Percentiles rank a stretch among this genome's conserved stretches.
These are phyloP conservation scores for Populus trichocarpa DNA, from an alignment of 441 rosid species.

Conservation along the genomic window DNA sequence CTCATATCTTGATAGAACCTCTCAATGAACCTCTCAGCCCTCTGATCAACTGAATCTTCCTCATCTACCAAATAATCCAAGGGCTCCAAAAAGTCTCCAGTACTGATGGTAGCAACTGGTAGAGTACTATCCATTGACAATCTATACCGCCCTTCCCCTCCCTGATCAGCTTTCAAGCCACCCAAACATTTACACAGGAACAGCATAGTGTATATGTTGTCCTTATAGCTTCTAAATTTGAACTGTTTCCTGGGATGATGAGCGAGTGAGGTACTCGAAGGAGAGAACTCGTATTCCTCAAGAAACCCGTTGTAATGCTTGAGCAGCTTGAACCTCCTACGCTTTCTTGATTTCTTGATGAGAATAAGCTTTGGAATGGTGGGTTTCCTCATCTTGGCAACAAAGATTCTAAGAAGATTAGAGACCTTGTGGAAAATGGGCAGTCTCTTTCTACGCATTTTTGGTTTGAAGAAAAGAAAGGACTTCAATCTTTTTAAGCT, in stretches of 20 bases:
- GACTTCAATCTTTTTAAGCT: not conserved
- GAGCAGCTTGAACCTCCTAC: constrained; percentile 32
- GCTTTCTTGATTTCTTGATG: constrained; percentile 33
- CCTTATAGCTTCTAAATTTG: constrained; percentile 3
- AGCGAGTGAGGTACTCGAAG: constrained; percentile 32
- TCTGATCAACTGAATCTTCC: constrained; percentile 51
- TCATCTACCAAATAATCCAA: constrained; percentile 29
- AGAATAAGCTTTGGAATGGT: constrained; percentile 31
- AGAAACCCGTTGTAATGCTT: constrained; percentile 34
- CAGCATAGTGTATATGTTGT: constrained; percentile 17
- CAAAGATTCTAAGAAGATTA: not conserved
- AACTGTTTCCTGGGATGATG: constrained; percentile 8
- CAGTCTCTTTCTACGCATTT: constrained; percentile 31
- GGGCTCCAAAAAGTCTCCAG: constrained; percentile 21
- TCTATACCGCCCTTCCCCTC: constrained; percentile 17
- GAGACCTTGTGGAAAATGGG: constrained; percentile 42
- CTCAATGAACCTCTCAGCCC: constrained; percentile 67
- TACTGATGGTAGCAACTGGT: constrained; percentile 6
- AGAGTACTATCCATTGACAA: constrained; percentile 15
- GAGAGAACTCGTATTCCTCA: constrained; percentile 41
- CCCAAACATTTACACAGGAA: constrained; percentile 38
- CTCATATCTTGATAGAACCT: constrained; percentile 61
- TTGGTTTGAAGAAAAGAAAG: too few species aligned
- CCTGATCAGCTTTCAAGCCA: constrained; percentile 10
- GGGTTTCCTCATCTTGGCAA: constrained; percentile 33